Evolutionary conservation across 306 rosid genomes (phyloP), one percentile per base, ranked within the genome.

Genomic region (Prunus armeniaca): DNA sequence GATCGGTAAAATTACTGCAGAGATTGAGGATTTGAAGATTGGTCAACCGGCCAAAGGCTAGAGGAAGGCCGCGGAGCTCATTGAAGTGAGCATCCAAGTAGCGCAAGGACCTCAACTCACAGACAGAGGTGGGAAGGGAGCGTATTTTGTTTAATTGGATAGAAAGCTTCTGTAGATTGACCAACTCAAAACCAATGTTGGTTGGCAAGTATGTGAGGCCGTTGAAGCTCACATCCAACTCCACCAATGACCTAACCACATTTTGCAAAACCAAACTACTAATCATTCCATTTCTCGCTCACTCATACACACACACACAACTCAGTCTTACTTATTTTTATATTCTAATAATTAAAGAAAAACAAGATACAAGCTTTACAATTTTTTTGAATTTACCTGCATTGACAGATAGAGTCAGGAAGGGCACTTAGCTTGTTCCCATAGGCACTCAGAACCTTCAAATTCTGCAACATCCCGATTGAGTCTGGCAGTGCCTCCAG

Each of bases 21-120:
- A 96, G 84, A 79, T 91, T 91, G 73, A 96, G 87, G 68, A 64
- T 54, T 72, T 91, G 89, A 28, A 96, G 97, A 63, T 67, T 81
- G 45, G 85, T 82, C 73, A 92, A 61, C 76, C 57, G 90, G 81
- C 98, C 99, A 68, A 96, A 82, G 3, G 93, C 91, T 18, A 67
- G 18, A 47, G 99, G 99, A 84, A 96, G 93, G 67, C 98, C 97
- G 5, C 83, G 87, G 70, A 92, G 88, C 84, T 96, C 93, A 61
- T 96, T 96, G 72, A 96, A 96, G 87, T 91, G 99, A 73, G 97
- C 97, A 86, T 96, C 99, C 69, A 96, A 81, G 77, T 51, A 76
- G 84, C 84, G 84, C 83, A 96, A 22, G 67, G 99, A 88, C 73
- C 78, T 89, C 93, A 96, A 86, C 78, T 90, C 98, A 34, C 97